Percentiles rank a stretch among this genome's conserved stretches.
Evolutionary conservation across 2,329 filamentous ascomycete species (phyloP).

Genomic region (Pyrenochaeta sp.): DNA sequence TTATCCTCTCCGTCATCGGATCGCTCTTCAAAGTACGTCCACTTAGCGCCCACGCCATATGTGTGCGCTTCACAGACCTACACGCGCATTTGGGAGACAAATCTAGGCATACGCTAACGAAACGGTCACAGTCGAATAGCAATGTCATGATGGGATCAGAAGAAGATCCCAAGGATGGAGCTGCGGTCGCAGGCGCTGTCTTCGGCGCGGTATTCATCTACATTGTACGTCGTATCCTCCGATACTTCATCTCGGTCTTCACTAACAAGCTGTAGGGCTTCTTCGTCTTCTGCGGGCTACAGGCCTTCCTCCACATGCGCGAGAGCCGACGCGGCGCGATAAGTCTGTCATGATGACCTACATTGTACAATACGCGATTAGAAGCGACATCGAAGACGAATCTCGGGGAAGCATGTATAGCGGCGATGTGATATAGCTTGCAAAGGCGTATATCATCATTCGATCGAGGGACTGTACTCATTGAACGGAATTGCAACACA

Average conservation of each 20-base stretch:
- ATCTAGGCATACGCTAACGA: constrained; percentile 23
- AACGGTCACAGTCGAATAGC: constrained; percentile 65
- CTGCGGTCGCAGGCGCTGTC: constrained; percentile 81
- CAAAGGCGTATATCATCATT: no score
- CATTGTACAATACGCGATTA: neutral
- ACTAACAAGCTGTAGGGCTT: constrained; percentile 65
- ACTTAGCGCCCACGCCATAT: constrained; percentile 1
- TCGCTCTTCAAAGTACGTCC: constrained; percentile 73
- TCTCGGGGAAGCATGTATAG: no score
- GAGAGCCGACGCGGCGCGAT: constrained; percentile 86
- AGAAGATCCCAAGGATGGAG: constrained; percentile 73
- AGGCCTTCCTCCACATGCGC: constrained; percentile 85
- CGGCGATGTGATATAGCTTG: no score
- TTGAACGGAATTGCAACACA: constrained; percentile 23
- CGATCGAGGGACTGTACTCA: constrained; percentile 5
- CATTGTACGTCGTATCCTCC: constrained; percentile 67
- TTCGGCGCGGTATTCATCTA: constrained; percentile 91
- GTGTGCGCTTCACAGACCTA: no score
- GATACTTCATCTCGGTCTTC: neutral
- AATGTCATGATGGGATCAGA: constrained; percentile 82
- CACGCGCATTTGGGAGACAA: no score
- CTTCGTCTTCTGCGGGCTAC: constrained; percentile 88
- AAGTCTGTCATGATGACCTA: constrained; percentile 64
- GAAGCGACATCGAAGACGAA: constrained; percentile 2
- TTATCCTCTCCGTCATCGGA: constrained; percentile 71